A percentile compares a stretch with the other conserved stretches of the same genome.
phyloP scores from a whole-genome alignment of 176 grass and related monocot species.

The Juncus inflexus region DNA sequence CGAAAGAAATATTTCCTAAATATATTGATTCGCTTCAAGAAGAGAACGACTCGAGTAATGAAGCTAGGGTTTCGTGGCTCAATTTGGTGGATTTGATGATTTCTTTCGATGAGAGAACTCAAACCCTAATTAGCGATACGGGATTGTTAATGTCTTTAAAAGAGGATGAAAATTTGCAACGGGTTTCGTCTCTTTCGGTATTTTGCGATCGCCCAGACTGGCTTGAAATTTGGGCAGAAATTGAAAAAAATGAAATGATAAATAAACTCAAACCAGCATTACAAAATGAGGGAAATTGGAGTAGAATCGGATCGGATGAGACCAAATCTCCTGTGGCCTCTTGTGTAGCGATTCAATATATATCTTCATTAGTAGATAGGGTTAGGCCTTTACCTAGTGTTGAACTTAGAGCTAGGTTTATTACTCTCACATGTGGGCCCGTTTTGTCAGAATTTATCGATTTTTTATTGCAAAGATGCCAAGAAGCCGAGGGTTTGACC shows the following conservation, averaged over 20 bases:
- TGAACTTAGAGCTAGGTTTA: slow-evolving; percentile 65
- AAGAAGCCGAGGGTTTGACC: slow-evolving; percentile 92
- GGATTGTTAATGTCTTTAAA: slow-evolving; percentile 58
- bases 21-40: slow-evolving; percentile 63
- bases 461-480: slow-evolving; percentile 67
- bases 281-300: slow-evolving; percentile 70
- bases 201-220: slow-evolving; percentile 86
- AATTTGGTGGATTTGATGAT: slow-evolving; percentile 89
- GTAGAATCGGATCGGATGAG: slow-evolving; percentile 56
- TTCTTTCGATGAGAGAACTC: slow-evolving; percentile 87
- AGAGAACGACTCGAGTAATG: slow-evolving; percentile 20
- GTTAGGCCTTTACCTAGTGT: slow-evolving; percentile 64
- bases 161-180: slow-evolving; percentile 76
- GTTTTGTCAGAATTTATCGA: slow-evolving; percentile 62
- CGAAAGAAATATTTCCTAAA: slow-evolving; percentile 76
- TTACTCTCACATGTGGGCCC: slow-evolving; percentile 51
- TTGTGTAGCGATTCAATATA: slow-evolving; percentile 34
- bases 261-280: slow-evolving; percentile 58
- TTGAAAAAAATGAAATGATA: slow-evolving; percentile 59
- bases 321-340: slow-evolving; percentile 63
- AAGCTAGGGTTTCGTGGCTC: slow-evolving; percentile 66
- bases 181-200: slow-evolving; percentile 60
- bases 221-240: slow-evolving; percentile 89
- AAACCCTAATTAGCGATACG: slow-evolving; percentile 51
- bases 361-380: slow-evolving; percentile 78